Conservation (phyloP, 2,329 filamentous ascomycete genomes). For the Diplodia intermedia region DNA sequence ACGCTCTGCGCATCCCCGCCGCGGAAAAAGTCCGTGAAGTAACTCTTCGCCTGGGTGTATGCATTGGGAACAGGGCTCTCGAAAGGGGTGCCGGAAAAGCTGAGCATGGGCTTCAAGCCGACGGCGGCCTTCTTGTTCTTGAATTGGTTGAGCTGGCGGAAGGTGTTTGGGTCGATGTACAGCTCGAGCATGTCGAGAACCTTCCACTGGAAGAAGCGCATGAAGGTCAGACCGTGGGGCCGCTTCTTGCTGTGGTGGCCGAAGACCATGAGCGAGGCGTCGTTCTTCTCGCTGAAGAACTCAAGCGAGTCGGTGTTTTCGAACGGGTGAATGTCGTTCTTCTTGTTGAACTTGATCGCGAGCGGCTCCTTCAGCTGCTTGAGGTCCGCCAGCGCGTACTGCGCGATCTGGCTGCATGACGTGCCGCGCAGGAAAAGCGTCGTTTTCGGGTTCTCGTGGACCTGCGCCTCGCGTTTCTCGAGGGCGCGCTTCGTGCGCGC, state of each 20-base stretch:
- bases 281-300: slow-evolving; percentile 97
- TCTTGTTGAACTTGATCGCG: slow-evolving; percentile 92
- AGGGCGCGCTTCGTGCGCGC: slow-evolving; percentile 94
- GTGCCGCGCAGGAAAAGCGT: slow-evolving; percentile 90
- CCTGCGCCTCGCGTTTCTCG: slow-evolving; percentile 89
- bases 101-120: slow-evolving; percentile 84
- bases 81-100: slow-evolving; percentile 89
- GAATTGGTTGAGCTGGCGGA: slow-evolving; percentile 75
- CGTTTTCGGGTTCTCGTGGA: slow-evolving; percentile 86
- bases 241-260: slow-evolving; percentile 90
- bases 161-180: slow-evolving; percentile 76
- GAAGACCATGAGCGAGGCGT: slow-evolving; percentile 84
- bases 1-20: slow-evolving; percentile 81
- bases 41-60: slow-evolving; percentile 84
- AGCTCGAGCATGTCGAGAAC: slow-evolving; percentile 95
- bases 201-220: slow-evolving; percentile 83
- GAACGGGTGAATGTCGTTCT: slow-evolving; percentile 94
- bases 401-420: slow-evolving; percentile 79
- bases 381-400: slow-evolving; percentile 85
- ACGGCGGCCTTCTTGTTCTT: slow-evolving; percentile 69
- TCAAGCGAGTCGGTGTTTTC: slow-evolving; percentile 87
- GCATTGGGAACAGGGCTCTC: slow-evolving; percentile 80
- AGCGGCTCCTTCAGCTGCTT: slow-evolving; percentile 83
- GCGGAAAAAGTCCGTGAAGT: slow-evolving; percentile 90
- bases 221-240: slow-evolving; percentile 85